phyloP scores from a whole-genome alignment of 257 asterid genomes.

The Henckelia pumila region DNA sequence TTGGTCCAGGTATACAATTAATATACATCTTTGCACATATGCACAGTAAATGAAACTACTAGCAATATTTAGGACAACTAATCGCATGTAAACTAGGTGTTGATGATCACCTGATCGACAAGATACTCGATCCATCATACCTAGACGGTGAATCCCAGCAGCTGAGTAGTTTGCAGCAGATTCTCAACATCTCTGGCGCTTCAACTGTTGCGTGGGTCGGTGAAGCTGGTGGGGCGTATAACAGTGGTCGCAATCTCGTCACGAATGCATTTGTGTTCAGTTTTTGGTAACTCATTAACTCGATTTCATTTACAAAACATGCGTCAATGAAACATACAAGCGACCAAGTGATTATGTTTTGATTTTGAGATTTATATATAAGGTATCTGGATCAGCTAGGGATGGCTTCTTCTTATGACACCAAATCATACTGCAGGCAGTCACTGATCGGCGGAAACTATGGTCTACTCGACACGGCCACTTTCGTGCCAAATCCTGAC shows the following conservation, averaged over 20 bases:
- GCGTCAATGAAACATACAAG: background rate
- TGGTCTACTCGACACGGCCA: slow-evolving; percentile 67
- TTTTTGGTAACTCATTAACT: slow-evolving; percentile 56
- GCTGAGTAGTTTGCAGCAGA: slow-evolving; percentile 47
- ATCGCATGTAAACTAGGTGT: slow-evolving; percentile 37
- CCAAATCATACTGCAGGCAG: slow-evolving; percentile 88
- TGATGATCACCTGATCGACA: slow-evolving; percentile 63
- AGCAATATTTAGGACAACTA: too few relatives aligned
- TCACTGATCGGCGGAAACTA: slow-evolving; percentile 87
- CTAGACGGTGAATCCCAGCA: slow-evolving; percentile 59
- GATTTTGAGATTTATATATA: slow-evolving; percentile 10
- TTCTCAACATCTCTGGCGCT: slow-evolving; percentile 37
- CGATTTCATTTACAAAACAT: background rate
- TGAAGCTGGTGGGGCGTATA: slow-evolving; percentile 82
- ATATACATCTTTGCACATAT: slow-evolving; percentile 14
- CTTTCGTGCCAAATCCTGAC: slow-evolving; percentile 80
- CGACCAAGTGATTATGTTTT: background rate
- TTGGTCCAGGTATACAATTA: slow-evolving; percentile 98
- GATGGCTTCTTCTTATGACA: slow-evolving; percentile 64
- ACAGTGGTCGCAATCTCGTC: slow-evolving; percentile 73
- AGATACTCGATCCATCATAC: slow-evolving; percentile 65
- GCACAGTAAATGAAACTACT: background rate
- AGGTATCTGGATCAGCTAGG: slow-evolving; percentile 96
- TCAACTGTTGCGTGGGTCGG: slow-evolving; percentile 74
- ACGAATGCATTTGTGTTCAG: slow-evolving; percentile 77